A percentile compares a stretch with the other conserved stretches of the same genome.
phyloP scores from a whole-genome alignment of 441 rosid species.

The Erysimum pusillum region DNA sequence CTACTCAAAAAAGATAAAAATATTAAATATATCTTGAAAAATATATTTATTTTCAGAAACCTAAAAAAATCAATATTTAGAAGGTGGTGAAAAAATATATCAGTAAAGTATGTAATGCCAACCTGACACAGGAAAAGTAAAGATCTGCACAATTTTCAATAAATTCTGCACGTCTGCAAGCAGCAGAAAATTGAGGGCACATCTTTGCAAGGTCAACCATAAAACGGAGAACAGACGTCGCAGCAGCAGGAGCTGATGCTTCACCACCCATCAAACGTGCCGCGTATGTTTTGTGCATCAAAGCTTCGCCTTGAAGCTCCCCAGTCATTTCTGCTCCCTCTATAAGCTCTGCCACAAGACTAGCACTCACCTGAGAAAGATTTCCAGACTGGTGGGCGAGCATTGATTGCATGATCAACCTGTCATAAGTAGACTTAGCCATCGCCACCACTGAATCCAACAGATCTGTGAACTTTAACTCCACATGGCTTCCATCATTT shows the following conservation, averaged over 20 bases:
- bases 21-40: too few species aligned
- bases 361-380: constrained; percentile 89
- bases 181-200: constrained; percentile 96
- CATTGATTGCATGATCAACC: constrained; percentile 90
- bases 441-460: constrained; percentile 93
- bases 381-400: constrained; percentile 93
- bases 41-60: constrained; percentile 21
- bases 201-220: constrained; percentile 99
- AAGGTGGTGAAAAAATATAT: constrained; percentile 35
- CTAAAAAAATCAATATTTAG: constrained; percentile 27
- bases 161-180: constrained; percentile 92
- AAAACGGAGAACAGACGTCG: constrained; percentile 97
- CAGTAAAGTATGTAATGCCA: constrained; percentile 51
- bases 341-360: constrained; percentile 94
- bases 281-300: constrained; percentile 99
- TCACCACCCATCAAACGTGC: constrained; percentile 99
- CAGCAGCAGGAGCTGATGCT: constrained; percentile 99
- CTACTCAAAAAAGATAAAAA: too few species aligned
- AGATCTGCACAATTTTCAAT: constrained; percentile 96
- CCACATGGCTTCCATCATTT: constrained; percentile 82
- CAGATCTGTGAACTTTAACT: constrained; percentile 92
- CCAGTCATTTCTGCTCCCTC: constrained; percentile 96
- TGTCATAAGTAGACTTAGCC: constrained; percentile 97
- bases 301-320: constrained; percentile 99
- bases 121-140: constrained; percentile 98